phyloP scores from a whole-genome alignment of 768 basidiomycete species.

The Sporobolomyces pararoseus region DNA sequence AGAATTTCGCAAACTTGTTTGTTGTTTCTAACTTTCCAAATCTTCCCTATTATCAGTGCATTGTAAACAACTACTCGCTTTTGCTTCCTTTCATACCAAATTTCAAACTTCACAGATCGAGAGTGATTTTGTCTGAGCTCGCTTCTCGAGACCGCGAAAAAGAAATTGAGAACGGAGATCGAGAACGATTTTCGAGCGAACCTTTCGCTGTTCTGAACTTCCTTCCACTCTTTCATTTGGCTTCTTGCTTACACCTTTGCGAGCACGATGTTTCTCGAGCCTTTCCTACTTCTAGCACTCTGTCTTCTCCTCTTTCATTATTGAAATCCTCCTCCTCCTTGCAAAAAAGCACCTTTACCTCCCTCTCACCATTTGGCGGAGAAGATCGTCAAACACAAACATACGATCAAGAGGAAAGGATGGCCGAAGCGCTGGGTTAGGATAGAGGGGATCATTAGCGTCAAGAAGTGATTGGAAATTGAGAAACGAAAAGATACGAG shows the following conservation, averaged over 20 bases:
- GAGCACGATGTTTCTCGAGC: background rate
- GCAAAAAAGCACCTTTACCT: background rate
- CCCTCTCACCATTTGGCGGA: background rate
- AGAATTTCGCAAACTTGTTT: background rate
- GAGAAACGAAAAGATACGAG: background rate
- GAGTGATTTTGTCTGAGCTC: background rate
- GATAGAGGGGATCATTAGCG: background rate
- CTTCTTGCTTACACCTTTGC: too few relatives aligned
- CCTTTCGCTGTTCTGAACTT: background rate
- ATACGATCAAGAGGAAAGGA: background rate
- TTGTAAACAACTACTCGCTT: slow-evolving; percentile 3
- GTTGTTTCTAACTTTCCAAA: background rate
- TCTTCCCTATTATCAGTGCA: background rate
- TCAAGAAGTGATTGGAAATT: background rate
- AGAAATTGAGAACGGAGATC: too few relatives aligned
- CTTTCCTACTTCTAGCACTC: background rate
- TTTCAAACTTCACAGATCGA: too few relatives aligned
- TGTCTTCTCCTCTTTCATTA: background rate
- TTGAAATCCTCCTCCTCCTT: background rate
- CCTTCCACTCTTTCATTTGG: background rate
- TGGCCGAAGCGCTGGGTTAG: background rate
- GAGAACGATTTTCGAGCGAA: too few relatives aligned
- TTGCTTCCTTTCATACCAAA: background rate
- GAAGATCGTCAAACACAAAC: background rate
- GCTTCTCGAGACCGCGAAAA: background rate